A percentile compares a stretch with the other conserved stretches of the same genome.
These are phyloP conservation scores for Wickerhamomyces pijperi DNA, from an alignment of 805 yeast species.

Conservation along the genomic window DNA sequence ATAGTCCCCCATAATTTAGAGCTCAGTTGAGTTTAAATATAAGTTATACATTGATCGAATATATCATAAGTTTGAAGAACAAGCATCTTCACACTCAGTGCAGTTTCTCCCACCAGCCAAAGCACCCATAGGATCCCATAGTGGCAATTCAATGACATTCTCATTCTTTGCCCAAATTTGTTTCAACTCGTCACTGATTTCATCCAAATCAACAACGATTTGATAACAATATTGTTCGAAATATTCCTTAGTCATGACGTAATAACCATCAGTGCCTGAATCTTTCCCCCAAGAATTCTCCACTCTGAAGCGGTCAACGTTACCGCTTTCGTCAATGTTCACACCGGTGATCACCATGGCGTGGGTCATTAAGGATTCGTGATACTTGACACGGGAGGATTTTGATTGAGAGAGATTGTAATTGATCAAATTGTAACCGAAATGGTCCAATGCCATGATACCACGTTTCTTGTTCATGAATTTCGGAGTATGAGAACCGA, in stretches of 20 bases:
- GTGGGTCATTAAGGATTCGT: constrained; percentile 76
- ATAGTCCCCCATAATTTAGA: too few species aligned
- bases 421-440: constrained; percentile 53
- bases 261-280: constrained; percentile 56
- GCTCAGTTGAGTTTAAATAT: too few species aligned
- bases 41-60: too few species aligned
- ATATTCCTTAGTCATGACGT: constrained; percentile 63
- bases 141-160: constrained; percentile 45
- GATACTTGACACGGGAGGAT: constrained; percentile 58
- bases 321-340: constrained; percentile 51
- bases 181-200: constrained; percentile 21
- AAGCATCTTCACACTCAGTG: not conserved
- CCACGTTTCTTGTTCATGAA: constrained; percentile 53
- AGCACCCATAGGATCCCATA: constrained; percentile 79
- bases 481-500: constrained; percentile 84
- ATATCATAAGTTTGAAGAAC: too few species aligned
- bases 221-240: constrained; percentile 69
- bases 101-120: constrained; percentile 27
- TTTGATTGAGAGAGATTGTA: constrained; percentile 43
- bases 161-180: constrained; percentile 8
- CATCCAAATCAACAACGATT: constrained; percentile 48
- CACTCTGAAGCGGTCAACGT: constrained; percentile 59
- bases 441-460: constrained; percentile 59
- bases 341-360: constrained; percentile 84
- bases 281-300: constrained; percentile 74